These are phyloP conservation scores for Bipolaris gigantea DNA, from an alignment of 2,329 filamentous ascomycete species.

Conservation along the genomic window DNA sequence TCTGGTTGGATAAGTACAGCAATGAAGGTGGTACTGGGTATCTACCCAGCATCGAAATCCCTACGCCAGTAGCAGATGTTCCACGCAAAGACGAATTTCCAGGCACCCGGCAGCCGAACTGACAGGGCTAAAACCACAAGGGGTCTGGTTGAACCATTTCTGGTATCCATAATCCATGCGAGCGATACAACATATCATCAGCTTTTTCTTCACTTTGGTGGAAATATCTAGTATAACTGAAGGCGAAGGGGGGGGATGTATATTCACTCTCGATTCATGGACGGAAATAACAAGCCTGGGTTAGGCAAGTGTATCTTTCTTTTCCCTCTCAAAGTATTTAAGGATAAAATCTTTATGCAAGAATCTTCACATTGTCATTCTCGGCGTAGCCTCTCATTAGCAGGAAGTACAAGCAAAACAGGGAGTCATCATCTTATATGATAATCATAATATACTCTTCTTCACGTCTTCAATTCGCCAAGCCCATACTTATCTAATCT, in stretches of 20 bases:
- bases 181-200: neutral
- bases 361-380: neutral
- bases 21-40: conserved; percentile 15
- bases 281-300: no score
- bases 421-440: no score
- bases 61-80: neutral
- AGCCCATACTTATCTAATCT: neutral
- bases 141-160: neutral
- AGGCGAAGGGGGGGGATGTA: neutral
- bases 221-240: neutral
- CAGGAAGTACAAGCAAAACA: neutral
- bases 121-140: neutral
- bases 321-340: no score
- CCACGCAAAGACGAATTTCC: neutral
- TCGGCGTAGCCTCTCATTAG: neutral
- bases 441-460: no score
- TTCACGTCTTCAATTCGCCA: neutral
- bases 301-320: neutral
- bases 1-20: conserved; percentile 20
- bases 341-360: no score
- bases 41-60: conserved; percentile 26
- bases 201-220: neutral
- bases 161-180: neutral
- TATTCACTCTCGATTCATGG: neutral
- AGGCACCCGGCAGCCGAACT: neutral